Conservation (phyloP, 2,329 filamentous ascomycete species). For the Penicillium sp. region DNA sequence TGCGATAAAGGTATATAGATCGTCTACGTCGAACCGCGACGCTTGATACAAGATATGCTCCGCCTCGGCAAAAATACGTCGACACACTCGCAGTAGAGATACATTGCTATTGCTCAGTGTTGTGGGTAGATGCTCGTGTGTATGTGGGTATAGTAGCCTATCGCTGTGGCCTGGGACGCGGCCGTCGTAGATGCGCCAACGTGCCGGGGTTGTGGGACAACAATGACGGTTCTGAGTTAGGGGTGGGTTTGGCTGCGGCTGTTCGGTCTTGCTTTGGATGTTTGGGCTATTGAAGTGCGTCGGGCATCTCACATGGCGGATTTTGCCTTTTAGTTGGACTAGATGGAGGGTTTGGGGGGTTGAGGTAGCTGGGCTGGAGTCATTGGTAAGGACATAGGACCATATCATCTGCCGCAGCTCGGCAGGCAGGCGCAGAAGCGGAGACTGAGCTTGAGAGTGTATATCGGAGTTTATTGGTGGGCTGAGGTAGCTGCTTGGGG, state of each 20-base stretch:
- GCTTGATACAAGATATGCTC: constrained; percentile 30
- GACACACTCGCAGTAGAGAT: constrained; percentile 35
- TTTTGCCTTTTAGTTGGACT: constrained; percentile 37
- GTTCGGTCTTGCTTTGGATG: neutral
- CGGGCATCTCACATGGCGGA: constrained; percentile 37
- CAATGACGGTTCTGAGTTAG: constrained; percentile 34
- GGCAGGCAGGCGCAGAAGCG: constrained; percentile 33
- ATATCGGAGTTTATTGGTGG: constrained; percentile 18
- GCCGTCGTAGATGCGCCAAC: constrained; percentile 31
- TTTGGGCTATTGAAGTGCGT: too few relatives aligned
- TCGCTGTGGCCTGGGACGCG: constrained; percentile 20
- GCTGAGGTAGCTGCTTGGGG: neutral
- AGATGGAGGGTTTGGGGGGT: constrained; percentile 34
- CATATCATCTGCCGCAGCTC: constrained; percentile 44
- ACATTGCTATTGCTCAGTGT: constrained; percentile 26
- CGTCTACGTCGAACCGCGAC: constrained; percentile 38
- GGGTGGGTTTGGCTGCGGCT: constrained; percentile 13
- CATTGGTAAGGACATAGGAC: constrained; percentile 35
- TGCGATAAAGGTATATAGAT: constrained; percentile 39
- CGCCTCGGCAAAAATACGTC: constrained; percentile 38
- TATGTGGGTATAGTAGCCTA: constrained; percentile 38
- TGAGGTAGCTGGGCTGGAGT: neutral
- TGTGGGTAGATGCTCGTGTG: constrained; percentile 25
- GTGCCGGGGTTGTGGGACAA: constrained; percentile 33
- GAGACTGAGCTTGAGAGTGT: constrained; percentile 14